A percentile compares a stretch with the other conserved stretches of the same genome.
These are phyloP conservation scores for Yarrowia sp. DNA, from an alignment of 805 yeast genomes.

Conservation along the genomic window DNA sequence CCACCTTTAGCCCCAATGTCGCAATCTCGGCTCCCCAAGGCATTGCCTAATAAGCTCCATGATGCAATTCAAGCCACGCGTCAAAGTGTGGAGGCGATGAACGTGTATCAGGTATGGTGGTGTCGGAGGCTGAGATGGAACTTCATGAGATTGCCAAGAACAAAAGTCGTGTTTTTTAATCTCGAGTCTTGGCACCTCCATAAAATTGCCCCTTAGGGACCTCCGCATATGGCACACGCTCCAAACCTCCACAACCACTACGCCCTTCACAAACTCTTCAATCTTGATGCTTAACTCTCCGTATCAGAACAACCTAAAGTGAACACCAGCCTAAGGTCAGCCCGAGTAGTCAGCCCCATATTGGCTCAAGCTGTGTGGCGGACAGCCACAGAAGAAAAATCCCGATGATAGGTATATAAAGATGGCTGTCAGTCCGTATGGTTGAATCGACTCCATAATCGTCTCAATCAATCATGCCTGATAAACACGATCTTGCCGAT, in stretches of 20 bases:
- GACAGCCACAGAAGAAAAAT: neutral
- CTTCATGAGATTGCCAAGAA: neutral
- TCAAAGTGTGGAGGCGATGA: neutral
- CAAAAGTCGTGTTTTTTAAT: neutral
- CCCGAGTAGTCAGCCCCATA: conserved; percentile 10
- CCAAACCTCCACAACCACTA: neutral
- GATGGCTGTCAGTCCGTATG: neutral
- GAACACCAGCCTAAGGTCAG: neutral
- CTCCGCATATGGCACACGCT: neutral
- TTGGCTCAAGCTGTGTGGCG: conserved; percentile 11
- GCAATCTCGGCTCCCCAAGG: neutral
- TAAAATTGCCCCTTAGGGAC: neutral
- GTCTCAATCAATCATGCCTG: neutral
- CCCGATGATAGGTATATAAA: neutral
- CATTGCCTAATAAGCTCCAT: conserved; percentile 12
- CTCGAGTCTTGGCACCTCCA: neutral
- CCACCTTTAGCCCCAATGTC: conserved; percentile 18
- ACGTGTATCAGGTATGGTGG: neutral
- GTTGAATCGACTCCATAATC: neutral
- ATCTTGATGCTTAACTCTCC: neutral
- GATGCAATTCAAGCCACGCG: conserved; percentile 25
- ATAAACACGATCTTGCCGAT: neutral
- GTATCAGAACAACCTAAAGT: neutral
- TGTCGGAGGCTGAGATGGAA: neutral
- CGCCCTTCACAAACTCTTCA: neutral